Evolutionary conservation across 768 basidiomycete genomes (phyloP).

Genomic region (Amanita polypyramis): DNA sequence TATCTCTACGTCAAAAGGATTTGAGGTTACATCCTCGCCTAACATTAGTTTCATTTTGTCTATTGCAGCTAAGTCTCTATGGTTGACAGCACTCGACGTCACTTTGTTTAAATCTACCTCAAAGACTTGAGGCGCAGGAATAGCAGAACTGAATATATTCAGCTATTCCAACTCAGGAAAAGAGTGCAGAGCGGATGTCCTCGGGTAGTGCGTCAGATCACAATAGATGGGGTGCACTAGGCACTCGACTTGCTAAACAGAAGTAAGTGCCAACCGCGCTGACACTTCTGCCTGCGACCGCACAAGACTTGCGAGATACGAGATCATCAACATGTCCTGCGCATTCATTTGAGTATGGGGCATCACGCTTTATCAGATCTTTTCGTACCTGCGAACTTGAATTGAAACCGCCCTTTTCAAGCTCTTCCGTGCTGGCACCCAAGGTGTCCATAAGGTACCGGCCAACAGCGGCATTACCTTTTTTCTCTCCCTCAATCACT

Average conservation of each 20-base stretch:
- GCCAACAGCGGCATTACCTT: conserved; percentile 80
- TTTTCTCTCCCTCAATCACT: conserved; percentile 66
- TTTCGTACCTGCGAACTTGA: conserved; percentile 56
- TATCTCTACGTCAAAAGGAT: no score
- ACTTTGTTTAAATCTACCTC: no score
- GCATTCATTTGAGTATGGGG: neutral
- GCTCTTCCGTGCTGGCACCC: conserved; percentile 55
- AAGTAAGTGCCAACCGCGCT: conserved; percentile 70
- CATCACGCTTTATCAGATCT: neutral
- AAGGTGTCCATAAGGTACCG: conserved; percentile 87
- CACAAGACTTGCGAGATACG: conserved; percentile 89
- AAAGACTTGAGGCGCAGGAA: no score
- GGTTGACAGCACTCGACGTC: no score
- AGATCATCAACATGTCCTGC: conserved; percentile 89
- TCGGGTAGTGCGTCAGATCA: no score
- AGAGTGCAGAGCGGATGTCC: no score
- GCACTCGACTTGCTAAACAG: conserved; percentile 18
- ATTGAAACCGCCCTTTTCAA: conserved; percentile 68
- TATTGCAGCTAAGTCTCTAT: no score
- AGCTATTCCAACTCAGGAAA: no score
- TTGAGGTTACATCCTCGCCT: no score
- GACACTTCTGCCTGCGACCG: conserved; percentile 91
- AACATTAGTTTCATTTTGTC: no score
- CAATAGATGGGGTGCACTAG: neutral
- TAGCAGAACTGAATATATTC: no score